phyloP scores from a whole-genome alignment of 2,329 filamentous ascomycete species.

The Cyphellophora europaea region DNA sequence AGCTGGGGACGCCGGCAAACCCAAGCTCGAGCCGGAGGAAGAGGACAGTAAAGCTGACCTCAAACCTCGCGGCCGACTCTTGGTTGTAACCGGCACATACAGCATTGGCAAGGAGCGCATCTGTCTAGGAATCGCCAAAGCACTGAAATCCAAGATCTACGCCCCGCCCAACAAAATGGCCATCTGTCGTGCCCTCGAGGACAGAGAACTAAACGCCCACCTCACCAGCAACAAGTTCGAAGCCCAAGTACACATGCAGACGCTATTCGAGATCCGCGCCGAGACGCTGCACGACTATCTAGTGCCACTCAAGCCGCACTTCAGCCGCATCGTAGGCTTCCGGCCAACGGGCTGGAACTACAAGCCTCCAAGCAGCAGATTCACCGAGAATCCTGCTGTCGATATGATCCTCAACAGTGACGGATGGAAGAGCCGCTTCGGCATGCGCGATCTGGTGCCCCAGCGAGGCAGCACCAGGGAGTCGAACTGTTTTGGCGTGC shows the following conservation, averaged over 20 bases:
- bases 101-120: constrained; percentile 97
- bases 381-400: constrained; percentile 54
- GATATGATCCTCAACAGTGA: constrained; percentile 55
- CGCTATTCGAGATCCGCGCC: constrained; percentile 83
- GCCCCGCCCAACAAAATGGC: constrained; percentile 73
- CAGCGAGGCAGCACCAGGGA: constrained; percentile 76
- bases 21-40: constrained; percentile 14
- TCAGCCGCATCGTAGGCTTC: constrained; percentile 81
- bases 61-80: constrained; percentile 53
- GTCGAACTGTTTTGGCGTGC: constrained; percentile 83
- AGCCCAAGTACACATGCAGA: constrained; percentile 97
- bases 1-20: constrained; percentile 26
- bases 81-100: constrained; percentile 93
- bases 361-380: constrained; percentile 56
- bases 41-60: constrained; percentile 17
- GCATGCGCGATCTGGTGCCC: constrained; percentile 61
- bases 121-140: constrained; percentile 82
- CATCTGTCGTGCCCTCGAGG: constrained; percentile 76
- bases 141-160: constrained; percentile 80
- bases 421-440: constrained; percentile 69
- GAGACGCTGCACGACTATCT: constrained; percentile 88
- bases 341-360: constrained; percentile 93
- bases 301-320: constrained; percentile 67
- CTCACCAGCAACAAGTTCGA: constrained; percentile 72
- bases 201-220: constrained; percentile 66